These are phyloP conservation scores for Kockiozyma suomiensis DNA, from an alignment of 805 yeast genomes.

Conservation along the genomic window DNA sequence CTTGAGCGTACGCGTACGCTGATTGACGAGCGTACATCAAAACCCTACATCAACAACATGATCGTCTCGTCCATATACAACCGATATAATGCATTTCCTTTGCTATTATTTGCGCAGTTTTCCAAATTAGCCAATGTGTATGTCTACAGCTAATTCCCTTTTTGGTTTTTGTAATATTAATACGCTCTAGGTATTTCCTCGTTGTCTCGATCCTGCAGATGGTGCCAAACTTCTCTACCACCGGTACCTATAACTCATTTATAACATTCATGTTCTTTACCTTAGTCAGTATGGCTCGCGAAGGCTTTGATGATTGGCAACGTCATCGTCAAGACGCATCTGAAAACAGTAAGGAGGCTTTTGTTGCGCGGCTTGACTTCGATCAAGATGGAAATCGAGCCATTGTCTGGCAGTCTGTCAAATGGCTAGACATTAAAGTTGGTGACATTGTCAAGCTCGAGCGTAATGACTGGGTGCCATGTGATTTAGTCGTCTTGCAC, in stretches of 20 bases:
- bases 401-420: conserved; percentile 41
- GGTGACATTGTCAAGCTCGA: conserved; percentile 78
- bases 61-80: conserved; percentile 90
- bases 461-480: conserved; percentile 92
- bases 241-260: conserved; percentile 93
- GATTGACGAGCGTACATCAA: conserved; percentile 69
- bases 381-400: conserved; percentile 6
- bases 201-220: conserved; percentile 88
- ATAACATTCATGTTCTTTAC: conserved; percentile 85
- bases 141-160: conserved; percentile 5
- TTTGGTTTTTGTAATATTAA: not conserved
- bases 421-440: conserved; percentile 82
- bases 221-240: conserved; percentile 97
- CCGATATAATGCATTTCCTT: conserved; percentile 76
- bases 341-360: conserved; percentile 66
- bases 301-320: conserved; percentile 90
- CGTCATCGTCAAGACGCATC: conserved; percentile 82
- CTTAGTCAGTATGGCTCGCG: conserved; percentile 84
- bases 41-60: conserved; percentile 63
- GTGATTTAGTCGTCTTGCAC: conserved; percentile 76
- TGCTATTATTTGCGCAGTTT: conserved; percentile 87
- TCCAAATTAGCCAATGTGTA: conserved; percentile 83
- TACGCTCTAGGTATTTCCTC: conserved; percentile 61
- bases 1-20: conserved; percentile 42
- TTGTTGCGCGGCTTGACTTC: conserved; percentile 40